Base-by-base conservation (phyloP, 2,329 filamentous ascomycete species). In the Colletotrichum tofieldiae region DNA sequence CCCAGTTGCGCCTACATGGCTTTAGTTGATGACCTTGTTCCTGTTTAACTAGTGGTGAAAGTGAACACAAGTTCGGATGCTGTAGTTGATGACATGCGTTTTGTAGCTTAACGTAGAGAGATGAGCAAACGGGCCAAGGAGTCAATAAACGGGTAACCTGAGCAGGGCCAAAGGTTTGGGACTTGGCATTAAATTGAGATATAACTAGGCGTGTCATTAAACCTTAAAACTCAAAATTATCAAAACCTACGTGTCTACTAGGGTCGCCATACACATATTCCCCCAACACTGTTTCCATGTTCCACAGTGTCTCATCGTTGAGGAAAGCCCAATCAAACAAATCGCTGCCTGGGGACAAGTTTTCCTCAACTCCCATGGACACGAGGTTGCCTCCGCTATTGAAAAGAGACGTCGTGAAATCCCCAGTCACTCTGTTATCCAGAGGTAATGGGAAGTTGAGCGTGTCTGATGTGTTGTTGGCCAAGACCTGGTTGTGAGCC, bases 221-320 rank as follows among this genome's bases (percentile, higher is more conserved):
- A 16, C 14, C 18, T 55, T 16, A 37, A 37, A 55, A 55, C 20
- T 55, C 32, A 55, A 37, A 55, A 6, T n/a, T 26, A 61, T 63
- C 56, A 29, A 67, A 47, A 29, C 61, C 66, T 20, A 41, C 49
- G 12, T 51, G 66, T 11, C 51, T 41, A 18, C 16, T 60, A 5
- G 65, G 60, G 37, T 75, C 74, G 14, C 71, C 75, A 32, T 75
- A 75, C 9, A 72, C 74, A 32, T 75, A 76, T 35, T 75, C 71
- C 23, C 74, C 73, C 23, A 76, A 49, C 23, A 68, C 64, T 7
- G 63, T 65, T 29, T 75, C 72, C 74, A 75, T 75, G 20, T 75
- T 76, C 74, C 74, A 76, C 14, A 74, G 16, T 12, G 71, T 59
- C 11, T 72, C 74, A 26, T 76, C 72, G 11, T 75, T 68, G 0